Evolutionary conservation across 805 yeast genomes (phyloP).

Genomic region (Zygosaccharomyces gambellarensis): DNA sequence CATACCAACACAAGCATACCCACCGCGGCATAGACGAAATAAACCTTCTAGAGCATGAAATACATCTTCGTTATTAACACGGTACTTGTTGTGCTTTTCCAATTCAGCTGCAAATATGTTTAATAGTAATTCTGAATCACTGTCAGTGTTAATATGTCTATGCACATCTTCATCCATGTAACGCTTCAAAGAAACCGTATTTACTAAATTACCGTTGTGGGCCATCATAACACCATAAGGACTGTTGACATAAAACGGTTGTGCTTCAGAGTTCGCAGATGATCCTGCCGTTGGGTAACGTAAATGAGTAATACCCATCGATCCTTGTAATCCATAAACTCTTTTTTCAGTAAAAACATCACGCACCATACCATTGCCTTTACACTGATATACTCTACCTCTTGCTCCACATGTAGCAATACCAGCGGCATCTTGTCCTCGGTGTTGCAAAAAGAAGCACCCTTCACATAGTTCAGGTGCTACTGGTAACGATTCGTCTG

Average conservation of each 20-base stretch:
- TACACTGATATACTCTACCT: constrained; percentile 93
- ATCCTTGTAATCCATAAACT: constrained; percentile 75
- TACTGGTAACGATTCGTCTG: constrained; percentile 66
- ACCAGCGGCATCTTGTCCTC: constrained; percentile 99
- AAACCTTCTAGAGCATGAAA: constrained; percentile 83
- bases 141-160: constrained; percentile 95
- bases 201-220: constrained; percentile 94
- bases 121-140: constrained; percentile 86
- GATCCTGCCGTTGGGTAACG: constrained; percentile 98
- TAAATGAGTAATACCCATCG: constrained; percentile 92
- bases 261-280: constrained; percentile 93
- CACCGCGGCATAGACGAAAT: constrained; percentile 79
- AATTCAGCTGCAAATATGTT: constrained; percentile 90
- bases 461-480: constrained; percentile 93
- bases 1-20: constrained; percentile 94
- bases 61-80: constrained; percentile 87
- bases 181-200: constrained; percentile 67
- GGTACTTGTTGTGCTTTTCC: constrained; percentile 84
- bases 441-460: constrained; percentile 85
- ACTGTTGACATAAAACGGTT: constrained; percentile 95
- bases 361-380: constrained; percentile 98
- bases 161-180: constrained; percentile 91
- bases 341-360: constrained; percentile 89
- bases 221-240: constrained; percentile 90
- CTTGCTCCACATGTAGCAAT: constrained; percentile 91